These are phyloP conservation scores for Camellia granthamiana DNA, from an alignment of 148 eudicot genomes.

Conservation along the genomic window DNA sequence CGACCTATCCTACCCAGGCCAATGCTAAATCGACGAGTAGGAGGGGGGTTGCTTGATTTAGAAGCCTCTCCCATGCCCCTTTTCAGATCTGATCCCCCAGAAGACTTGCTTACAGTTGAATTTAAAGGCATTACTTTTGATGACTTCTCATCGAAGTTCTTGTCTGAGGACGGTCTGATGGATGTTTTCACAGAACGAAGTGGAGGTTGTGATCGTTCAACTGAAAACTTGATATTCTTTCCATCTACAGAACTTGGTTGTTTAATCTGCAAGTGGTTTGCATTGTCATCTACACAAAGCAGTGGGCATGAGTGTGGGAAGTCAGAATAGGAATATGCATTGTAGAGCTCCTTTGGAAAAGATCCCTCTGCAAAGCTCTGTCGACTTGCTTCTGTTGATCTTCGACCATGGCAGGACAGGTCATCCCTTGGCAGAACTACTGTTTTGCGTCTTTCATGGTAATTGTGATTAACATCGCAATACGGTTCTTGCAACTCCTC, in stretches of 20 bases:
- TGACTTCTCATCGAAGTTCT: constrained; percentile 34
- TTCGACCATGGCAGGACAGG: constrained; percentile 25
- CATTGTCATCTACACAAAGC: constrained; percentile 23
- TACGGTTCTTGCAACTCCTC: constrained; percentile 23
- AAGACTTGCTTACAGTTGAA: constrained; percentile 25
- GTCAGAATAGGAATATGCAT: constrained; percentile 4
- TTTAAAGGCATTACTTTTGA: constrained; percentile 27
- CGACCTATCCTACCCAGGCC: constrained; percentile 47
- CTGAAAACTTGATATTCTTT: constrained; percentile 22
- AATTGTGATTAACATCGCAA: constrained; percentile 23
- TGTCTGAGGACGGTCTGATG: constrained; percentile 37
- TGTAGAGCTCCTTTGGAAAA: constrained; percentile 10
- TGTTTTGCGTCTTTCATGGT: constrained; percentile 24
- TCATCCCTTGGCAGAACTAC: constrained; percentile 33
- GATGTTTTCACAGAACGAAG: constrained; percentile 28
- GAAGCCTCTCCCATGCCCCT: constrained; percentile 26
- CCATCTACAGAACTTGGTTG: constrained; percentile 23
- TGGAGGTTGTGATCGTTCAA: constrained; percentile 20
- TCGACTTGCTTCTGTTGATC: constrained; percentile 24
- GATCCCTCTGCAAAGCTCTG: constrained; percentile 25
- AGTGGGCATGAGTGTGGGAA: constrained; percentile 22
- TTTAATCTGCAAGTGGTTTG: constrained; percentile 16
- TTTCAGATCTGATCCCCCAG: constrained; percentile 27
- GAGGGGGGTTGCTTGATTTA: constrained; percentile 55
- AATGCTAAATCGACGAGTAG: constrained; percentile 57